These are phyloP conservation scores for Rhododendron molle DNA, from an alignment of 148 eudicot genomes.

Conservation along the genomic window DNA sequence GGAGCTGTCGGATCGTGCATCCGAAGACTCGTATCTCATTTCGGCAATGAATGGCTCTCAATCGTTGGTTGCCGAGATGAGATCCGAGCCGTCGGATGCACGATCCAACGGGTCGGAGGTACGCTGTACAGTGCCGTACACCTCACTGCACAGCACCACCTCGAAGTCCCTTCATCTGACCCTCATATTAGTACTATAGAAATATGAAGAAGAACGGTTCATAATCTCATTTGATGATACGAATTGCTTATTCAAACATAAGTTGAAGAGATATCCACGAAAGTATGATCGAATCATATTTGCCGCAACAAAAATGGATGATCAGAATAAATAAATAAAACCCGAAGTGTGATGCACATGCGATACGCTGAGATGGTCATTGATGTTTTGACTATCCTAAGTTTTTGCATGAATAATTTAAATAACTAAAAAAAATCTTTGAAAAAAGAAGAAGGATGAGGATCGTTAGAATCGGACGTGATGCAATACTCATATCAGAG, in stretches of 20 bases:
- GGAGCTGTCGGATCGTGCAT: too few relatives aligned
- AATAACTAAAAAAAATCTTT: background rate
- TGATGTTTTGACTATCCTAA: background rate
- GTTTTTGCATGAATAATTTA: background rate
- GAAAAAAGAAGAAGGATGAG: background rate
- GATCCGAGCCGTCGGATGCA: too few relatives aligned
- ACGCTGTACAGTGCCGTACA: too few relatives aligned
- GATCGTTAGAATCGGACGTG: background rate
- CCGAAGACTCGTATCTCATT: too few relatives aligned
- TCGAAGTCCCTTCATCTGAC: background rate
- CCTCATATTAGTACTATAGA: background rate
- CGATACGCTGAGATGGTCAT: background rate
- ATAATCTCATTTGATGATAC: background rate
- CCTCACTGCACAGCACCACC: too few relatives aligned
- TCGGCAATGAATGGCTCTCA: too few relatives aligned
- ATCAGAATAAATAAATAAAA: background rate
- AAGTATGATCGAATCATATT: background rate
- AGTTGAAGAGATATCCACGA: background rate
- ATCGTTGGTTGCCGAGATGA: too few relatives aligned
- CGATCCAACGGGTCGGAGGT: too few relatives aligned
- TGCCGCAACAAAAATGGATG: background rate
- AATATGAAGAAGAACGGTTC: background rate
- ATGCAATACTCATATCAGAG: background rate
- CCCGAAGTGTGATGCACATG: background rate
- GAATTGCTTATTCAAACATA: background rate